Conservation (phyloP, 2,329 filamentous ascomycete genomes). For the Ophiostoma ulmi region DNA sequence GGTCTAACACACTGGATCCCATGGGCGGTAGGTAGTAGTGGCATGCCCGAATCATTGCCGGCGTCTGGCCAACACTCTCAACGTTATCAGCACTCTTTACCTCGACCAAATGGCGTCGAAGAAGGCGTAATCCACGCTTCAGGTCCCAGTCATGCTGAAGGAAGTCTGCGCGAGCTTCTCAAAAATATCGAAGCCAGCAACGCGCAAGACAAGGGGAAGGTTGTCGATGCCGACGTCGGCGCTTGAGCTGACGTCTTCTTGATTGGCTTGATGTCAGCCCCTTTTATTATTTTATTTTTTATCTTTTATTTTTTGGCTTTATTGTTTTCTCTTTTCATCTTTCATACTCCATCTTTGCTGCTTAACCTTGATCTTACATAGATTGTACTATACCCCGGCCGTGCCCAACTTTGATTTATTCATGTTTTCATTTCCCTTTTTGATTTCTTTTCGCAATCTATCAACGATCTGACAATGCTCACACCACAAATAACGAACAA, state of each 20-base stretch:
- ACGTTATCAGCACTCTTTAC: neutral
- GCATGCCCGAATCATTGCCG: neutral
- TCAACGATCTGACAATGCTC: neutral
- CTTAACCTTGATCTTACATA: neutral
- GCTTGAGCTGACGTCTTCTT: neutral
- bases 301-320: neutral
- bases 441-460: neutral
- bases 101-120: neutral
- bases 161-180: constrained; percentile 51
- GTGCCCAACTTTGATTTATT: neutral
- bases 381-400: constrained; percentile 5
- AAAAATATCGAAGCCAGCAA: constrained; percentile 35
- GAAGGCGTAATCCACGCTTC: neutral
- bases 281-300: no score
- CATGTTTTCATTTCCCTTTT: neutral
- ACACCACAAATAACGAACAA: neutral
- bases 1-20: constrained; percentile 41
- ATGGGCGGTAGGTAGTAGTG: constrained; percentile 34
- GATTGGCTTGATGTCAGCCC: no score
- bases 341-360: neutral
- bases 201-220: constrained; percentile 30
- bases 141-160: constrained; percentile 46
- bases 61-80: neutral
- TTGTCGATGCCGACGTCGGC: constrained; percentile 18
- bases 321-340: neutral